Base-by-base conservation (phyloP, 495 filamentous ascomycete genomes). In the Lentithecium fluviatile region DNA sequence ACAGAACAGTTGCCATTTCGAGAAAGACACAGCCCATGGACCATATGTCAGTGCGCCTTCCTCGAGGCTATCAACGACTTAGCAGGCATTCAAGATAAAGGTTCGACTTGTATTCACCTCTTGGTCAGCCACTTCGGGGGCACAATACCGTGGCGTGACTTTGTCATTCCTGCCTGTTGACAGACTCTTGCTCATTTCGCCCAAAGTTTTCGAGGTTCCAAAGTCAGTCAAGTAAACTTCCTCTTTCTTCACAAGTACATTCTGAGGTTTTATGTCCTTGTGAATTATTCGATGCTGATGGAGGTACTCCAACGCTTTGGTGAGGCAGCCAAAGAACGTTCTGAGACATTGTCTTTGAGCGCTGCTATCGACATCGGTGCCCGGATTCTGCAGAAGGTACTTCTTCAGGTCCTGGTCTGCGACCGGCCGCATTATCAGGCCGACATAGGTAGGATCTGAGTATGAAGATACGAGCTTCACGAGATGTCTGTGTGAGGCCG, bases 11-110 rank as follows among this genome's bases (percentile, higher is more conserved):
- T 0, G 66, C 69, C 57, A 77, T 76, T 56, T 80, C 78, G 4
- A 80, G 70, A 52, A 70, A 78, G 13, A 81, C 73, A 52, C 78
- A 79, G 11, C 78, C 78, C 2, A 81, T 71, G 0, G 73, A 73
- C 71, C 78, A 81, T 0, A 79, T 66, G 60, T 81, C 78, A 17
- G 72, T 74, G 6, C 73, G 69, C 20, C 69, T 69, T 19, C 74
- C 74, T 1, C 75, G 73, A 20, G 37, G 34, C 6, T 67, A 36
- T 17, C 8, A 20, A 25, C 11, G 15, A 19, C 43, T 23, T 10
- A 23, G 29, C 13, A 52, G 13, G 23, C 17, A 20, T 29, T 12
- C 26, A 8, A 32, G 29, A n/a, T 3, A 10, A 34, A 37, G 10
- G 19, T 5, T 38, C 8, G 38, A 26, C 7, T 6, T 2, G 36